phyloP scores from a whole-genome alignment of 371 early-diverging fungal genomes.

The Pancytospora epiphaga region DNA sequence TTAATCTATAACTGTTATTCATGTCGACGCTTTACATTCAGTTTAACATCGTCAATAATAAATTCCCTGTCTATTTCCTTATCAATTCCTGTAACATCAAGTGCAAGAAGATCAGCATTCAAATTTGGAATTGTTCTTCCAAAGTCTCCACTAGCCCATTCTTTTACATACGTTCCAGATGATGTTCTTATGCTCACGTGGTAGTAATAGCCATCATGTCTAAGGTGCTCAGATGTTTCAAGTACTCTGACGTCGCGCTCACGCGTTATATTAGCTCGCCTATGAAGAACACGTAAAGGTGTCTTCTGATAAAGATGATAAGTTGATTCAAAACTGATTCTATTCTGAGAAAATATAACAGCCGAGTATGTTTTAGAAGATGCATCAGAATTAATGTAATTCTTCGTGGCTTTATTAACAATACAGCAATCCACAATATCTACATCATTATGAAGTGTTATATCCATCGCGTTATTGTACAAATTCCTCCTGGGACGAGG shows the following conservation, averaged over 20 bases:
- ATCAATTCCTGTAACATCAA: constrained; percentile 73
- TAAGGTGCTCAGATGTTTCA: background rate
- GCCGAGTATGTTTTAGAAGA: constrained; percentile 44
- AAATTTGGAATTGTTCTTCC: constrained; percentile 77
- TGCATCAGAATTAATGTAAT: constrained; percentile 20
- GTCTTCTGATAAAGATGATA: constrained; percentile 70
- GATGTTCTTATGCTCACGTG: constrained; percentile 23
- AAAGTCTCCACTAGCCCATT: constrained; percentile 86
- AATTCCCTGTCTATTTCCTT: background rate
- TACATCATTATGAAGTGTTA: constrained; percentile 66
- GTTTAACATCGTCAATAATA: no score
- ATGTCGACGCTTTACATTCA: no score
- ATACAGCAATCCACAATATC: constrained; percentile 35
- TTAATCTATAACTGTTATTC: no score
- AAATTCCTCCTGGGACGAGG: constrained; percentile 72
- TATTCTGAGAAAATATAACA: constrained; percentile 16
- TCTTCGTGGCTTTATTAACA: constrained; percentile 23
- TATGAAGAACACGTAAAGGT: constrained; percentile 73
- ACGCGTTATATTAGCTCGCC: constrained; percentile 54
- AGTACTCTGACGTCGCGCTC: constrained; percentile 30
- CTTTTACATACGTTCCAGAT: constrained; percentile 93
- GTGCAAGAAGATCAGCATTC: constrained; percentile 67
- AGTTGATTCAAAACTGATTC: constrained; percentile 16
- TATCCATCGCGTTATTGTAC: constrained; percentile 70
- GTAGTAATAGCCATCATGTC: constrained; percentile 24